Base-by-base conservation (phyloP, 306 rosid species). In the Medicago lupulina region DNA sequence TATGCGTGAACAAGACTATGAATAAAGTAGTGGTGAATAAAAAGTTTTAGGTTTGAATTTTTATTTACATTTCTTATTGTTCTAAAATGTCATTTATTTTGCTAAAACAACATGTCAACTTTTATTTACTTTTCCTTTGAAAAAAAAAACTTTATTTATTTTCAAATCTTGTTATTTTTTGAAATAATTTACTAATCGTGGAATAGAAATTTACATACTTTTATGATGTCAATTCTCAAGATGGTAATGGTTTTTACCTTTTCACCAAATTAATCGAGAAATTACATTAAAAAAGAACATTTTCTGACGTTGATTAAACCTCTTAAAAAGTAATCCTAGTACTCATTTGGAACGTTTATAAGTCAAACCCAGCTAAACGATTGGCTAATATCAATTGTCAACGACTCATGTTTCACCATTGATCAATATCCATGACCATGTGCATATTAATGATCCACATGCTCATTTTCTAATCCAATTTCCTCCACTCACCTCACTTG, bases 401-500 rank as follows among this genome's bases (percentile, higher is more conserved):
- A 75, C 64, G 19, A 59, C 6, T 51, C n/a, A 12, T 40, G 74
- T 54, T 70, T 79, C 16, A 10, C 68, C 9, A 34, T 34, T 43
- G 18, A 15, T 9, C 38, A 82, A 79, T 36, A 7, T 50, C 18
- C 6, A 70, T 71, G 28, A 25, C 81, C 86, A 81, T 74, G 84
- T 81, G 83, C 68, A 50, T 41, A 9, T 59, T 41, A 9, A 59
- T 66, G 36, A 76, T 43, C 65, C 43, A 54, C 77, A 41, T 70
- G 39, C 38, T 40, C 58, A 78, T 76, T 71, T 64, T 47, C 78
- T 70, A 70, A 70, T 76, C 81, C 70, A 76, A n/a, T 44, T 70
- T 38, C 64, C 13, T 43, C 46, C 74, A 76, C 70, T 75, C 39
- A 70, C 61, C n/a, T 76, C 74, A 12, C 63, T 62, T 15, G 59